phyloP scores from a whole-genome alignment of 495 filamentous ascomycete species.

The Neurospora tetraspora region DNA sequence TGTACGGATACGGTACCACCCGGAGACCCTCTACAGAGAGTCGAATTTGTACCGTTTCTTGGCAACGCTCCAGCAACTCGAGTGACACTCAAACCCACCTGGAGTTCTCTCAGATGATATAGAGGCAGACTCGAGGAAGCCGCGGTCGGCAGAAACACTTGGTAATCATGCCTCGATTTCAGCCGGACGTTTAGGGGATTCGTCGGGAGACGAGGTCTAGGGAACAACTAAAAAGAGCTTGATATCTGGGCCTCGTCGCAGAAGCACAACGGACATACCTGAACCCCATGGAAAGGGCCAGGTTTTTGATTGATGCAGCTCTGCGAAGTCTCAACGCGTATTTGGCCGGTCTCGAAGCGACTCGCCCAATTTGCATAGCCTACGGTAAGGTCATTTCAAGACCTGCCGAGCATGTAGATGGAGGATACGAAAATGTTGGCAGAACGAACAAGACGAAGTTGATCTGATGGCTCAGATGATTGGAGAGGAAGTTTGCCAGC shows the following conservation, averaged over 20 bases:
- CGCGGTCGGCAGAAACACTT: not conserved
- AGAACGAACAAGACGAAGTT: not conserved
- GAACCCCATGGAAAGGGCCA: not conserved
- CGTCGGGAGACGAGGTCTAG: not conserved
- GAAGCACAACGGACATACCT: not conserved
- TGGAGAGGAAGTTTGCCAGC: not conserved
- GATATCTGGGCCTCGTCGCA: not conserved
- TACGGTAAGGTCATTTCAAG: not conserved
- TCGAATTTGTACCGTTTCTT: not conserved
- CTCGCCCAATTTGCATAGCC: not conserved
- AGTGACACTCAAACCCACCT: not conserved
- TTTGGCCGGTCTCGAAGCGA: not conserved
- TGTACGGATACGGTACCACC: not conserved
- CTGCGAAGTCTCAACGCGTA: not conserved
- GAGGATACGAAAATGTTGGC: not conserved
- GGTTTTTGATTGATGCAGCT: not conserved
- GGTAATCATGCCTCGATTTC: not conserved
- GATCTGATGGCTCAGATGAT: not conserved
- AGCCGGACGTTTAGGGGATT: not conserved
- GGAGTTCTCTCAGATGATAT: not conserved
- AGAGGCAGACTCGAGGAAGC: not conserved
- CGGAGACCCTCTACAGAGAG: not conserved
- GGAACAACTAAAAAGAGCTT: not conserved
- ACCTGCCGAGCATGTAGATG: not conserved
- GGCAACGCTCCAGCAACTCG: not conserved